Percentiles rank a stretch among this genome's conserved stretches.
These are phyloP conservation scores for Tillandsia fasciculata DNA, from an alignment of 176 grass and related monocot genomes.

Conservation along the genomic window DNA sequence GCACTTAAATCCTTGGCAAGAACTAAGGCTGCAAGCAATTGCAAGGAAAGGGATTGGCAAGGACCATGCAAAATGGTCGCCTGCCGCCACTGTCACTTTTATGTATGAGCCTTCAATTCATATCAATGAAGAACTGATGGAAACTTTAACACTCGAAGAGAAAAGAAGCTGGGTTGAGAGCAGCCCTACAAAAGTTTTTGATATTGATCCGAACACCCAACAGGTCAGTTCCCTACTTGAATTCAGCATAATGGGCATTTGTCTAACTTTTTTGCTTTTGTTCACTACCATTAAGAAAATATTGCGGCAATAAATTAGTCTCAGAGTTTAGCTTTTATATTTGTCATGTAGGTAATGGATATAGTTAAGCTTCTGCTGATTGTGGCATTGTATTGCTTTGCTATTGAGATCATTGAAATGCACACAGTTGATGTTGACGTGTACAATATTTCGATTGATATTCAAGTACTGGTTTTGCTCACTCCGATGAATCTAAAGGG, in stretches of 20 bases:
- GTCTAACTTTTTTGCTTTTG: neutral
- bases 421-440: too few relatives aligned
- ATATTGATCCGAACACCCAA: constrained; percentile 49
- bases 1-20: too few relatives aligned
- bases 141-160: constrained; percentile 59
- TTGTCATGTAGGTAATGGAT: too few relatives aligned
- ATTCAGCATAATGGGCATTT: neutral
- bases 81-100: constrained; percentile 88
- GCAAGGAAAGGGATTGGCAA: constrained; percentile 97
- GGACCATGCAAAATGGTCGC: constrained; percentile 94
- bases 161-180: constrained; percentile 75
- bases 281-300: neutral
- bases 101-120: constrained; percentile 93
- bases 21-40: constrained; percentile 81
- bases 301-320: too few relatives aligned
- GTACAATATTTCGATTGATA: too few relatives aligned
- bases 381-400: too few relatives aligned
- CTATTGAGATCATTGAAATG: too few relatives aligned
- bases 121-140: constrained; percentile 87
- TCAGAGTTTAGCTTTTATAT: too few relatives aligned
- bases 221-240: constrained; percentile 38
- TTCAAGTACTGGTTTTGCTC: too few relatives aligned
- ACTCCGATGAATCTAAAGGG: too few relatives aligned
- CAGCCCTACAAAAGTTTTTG: constrained; percentile 90
- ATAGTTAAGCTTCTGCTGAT: too few relatives aligned